phyloP scores from a whole-genome alignment of 2,329 filamentous ascomycete species.

The Epicoccum sorghinum region DNA sequence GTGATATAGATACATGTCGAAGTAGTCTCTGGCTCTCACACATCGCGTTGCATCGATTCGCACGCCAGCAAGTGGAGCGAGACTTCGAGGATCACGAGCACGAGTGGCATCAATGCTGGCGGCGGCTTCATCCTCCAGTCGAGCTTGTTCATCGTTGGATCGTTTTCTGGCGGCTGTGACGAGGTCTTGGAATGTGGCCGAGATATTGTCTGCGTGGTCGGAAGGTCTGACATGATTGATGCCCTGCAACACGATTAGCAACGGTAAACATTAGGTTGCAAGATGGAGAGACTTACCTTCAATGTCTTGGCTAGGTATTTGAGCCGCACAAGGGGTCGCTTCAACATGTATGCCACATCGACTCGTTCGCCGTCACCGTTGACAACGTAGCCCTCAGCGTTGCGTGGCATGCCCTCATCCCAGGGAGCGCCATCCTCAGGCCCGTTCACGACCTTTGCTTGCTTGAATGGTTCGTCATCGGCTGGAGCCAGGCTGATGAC shows the following conservation, averaged over 20 bases:
- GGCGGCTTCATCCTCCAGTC: conserved; percentile 85
- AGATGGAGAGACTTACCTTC: conserved; percentile 58
- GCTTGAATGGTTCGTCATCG: conserved; percentile 64
- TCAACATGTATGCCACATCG: conserved; percentile 91
- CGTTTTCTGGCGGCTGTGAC: conserved; percentile 78
- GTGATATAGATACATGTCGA: conserved; percentile 82
- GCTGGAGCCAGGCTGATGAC: conserved; percentile 88
- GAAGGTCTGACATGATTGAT: conserved; percentile 63
- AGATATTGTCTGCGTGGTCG: conserved; percentile 64
- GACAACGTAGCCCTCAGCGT: conserved; percentile 65
- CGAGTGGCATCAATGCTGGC: conserved; percentile 80
- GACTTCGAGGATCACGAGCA: conserved; percentile 76
- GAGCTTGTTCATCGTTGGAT: conserved; percentile 73
- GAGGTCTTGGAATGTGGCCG: conserved; percentile 70
- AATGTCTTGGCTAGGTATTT: conserved; percentile 88
- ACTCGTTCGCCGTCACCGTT: conserved; percentile 85
- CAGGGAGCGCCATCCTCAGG: conserved; percentile 57
- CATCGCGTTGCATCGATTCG: conserved; percentile 77
- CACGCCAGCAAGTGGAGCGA: conserved; percentile 73
- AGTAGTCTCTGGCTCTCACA: conserved; percentile 88
- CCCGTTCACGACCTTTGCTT: conserved; percentile 45
- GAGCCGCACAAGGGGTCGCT: conserved; percentile 83
- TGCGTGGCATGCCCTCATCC: conserved; percentile 62
- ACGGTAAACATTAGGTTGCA: not conserved
- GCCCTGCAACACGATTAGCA: conserved; percentile 53